Percentiles rank a stretch among this genome's conserved stretches.
These are phyloP conservation scores for Colletotrichum liriopes DNA, from an alignment of 2,329 filamentous ascomycete genomes.

Conservation along the genomic window DNA sequence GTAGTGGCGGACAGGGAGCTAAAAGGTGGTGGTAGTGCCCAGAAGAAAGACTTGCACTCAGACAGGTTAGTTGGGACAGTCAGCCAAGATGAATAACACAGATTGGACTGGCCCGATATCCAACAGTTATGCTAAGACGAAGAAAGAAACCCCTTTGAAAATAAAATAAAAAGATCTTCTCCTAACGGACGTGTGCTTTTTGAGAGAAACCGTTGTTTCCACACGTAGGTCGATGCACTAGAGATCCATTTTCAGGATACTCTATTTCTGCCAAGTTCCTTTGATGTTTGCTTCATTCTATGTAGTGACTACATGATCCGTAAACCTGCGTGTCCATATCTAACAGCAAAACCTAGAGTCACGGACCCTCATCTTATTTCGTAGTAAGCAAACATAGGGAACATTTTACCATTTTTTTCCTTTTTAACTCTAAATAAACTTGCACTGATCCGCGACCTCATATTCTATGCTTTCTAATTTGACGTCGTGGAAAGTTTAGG, in stretches of 20 bases:
- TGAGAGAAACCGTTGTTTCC: not conserved
- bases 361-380: not conserved
- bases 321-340: not conserved
- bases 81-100: not conserved
- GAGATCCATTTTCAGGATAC: not conserved
- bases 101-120: no score
- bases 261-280: no score
- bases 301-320: no score
- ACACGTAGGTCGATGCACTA: not conserved
- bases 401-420: not conserved
- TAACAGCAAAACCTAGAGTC: not conserved
- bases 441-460: not conserved
- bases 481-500: not conserved
- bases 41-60: not conserved
- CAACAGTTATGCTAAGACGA: not conserved
- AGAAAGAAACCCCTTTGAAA: no score
- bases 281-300: not conserved
- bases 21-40: not conserved
- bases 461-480: not conserved
- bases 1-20: not conserved
- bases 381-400: not conserved
- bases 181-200: not conserved
- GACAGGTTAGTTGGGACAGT: not conserved
- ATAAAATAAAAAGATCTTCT: not conserved
- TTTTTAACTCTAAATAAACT: not conserved